Base-by-base conservation (phyloP, 1,284 basidiomycete species). In the Microbotryum silenes-acaulis region DNA sequence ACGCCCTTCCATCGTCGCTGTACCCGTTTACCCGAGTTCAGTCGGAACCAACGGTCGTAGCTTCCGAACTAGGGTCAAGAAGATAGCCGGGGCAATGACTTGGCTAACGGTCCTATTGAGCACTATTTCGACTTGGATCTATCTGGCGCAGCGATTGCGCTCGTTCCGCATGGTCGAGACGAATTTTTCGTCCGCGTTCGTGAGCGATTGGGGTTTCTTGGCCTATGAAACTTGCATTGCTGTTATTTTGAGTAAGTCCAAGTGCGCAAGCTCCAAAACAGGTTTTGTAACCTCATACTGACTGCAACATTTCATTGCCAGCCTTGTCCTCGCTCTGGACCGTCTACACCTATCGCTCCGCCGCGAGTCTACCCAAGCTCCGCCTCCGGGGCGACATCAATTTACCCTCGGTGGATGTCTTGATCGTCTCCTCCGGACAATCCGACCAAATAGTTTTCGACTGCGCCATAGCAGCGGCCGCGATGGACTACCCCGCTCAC, bases 401-500 rank as follows among this genome's bases (percentile, higher is more conserved):
- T 53, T 62, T 72, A 10, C 72, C 72, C 5, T 63, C 69, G 5
- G 70, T 72, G 6, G 72, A 72, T 59, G 66, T 72, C 21, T 68
- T 71, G 23, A 56, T 72, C 51, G 59, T 72, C 29, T 53, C 66
- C 20, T 69, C 68, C 6, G 72, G 72, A n/a, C 70, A 71, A 47
- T 45, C 65, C 4, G 70, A 71, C 23, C 59, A 63, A 16, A 69
- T 67, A 49, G 70, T 71, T 12, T 68, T 72, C 53, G 72, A 72
- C 55, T 64, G 69, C 54, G 69, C 69, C 31, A 62, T 71, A 31
- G 70, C 72, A 18, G 68, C 71, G 27, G 66, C 70, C 8, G 63
- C 66, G 20, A 66, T 72, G 51, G 72, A 72, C 59, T 72, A 72
- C 62, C 71, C 72, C 16, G 54, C 71, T 23, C 70, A 72, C 61